Evolutionary conservation across 805 yeast species (phyloP).

Genomic region (Lipomyces sp.): DNA sequence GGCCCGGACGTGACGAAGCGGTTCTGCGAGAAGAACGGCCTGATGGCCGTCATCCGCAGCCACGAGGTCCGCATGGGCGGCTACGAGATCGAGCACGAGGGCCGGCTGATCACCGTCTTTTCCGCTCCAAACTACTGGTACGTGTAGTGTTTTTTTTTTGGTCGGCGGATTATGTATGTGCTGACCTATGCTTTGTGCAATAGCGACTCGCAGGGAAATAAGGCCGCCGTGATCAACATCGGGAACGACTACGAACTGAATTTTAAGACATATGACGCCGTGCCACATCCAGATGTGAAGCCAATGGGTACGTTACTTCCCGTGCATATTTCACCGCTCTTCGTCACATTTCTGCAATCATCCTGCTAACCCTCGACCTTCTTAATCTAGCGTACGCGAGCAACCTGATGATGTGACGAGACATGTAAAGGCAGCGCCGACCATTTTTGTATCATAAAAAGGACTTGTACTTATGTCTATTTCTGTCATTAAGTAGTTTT

Average conservation of each 20-base stretch:
- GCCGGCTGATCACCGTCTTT: constrained; percentile 86
- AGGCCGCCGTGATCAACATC: constrained; percentile 85
- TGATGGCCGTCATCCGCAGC: constrained; percentile 81
- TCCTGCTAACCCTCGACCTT: background rate
- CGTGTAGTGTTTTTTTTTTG: background rate
- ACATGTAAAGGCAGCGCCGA: background rate
- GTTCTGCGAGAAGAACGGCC: constrained; percentile 67
- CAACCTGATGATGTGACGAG: constrained; percentile 22
- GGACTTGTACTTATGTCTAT: background rate
- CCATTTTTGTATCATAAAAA: too few species aligned
- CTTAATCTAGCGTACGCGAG: constrained; percentile 26
- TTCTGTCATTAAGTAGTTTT: too few species aligned
- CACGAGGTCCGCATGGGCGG: constrained; percentile 96
- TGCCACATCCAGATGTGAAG: constrained; percentile 82
- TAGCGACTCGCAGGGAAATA: constrained; percentile 87
- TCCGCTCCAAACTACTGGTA: constrained; percentile 85
- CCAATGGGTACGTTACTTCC: constrained; percentile 65
- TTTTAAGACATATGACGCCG: constrained; percentile 68
- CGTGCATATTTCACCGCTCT: background rate
- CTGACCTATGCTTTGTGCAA: background rate
- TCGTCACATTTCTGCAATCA: too few species aligned
- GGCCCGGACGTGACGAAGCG: constrained; percentile 90
- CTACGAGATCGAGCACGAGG: constrained; percentile 81
- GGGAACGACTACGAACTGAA: constrained; percentile 45
- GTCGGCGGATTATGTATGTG: background rate